Evolutionary conservation across 2,329 filamentous ascomycete genomes (phyloP).

Genomic region (Clarireedia hainanense): DNA sequence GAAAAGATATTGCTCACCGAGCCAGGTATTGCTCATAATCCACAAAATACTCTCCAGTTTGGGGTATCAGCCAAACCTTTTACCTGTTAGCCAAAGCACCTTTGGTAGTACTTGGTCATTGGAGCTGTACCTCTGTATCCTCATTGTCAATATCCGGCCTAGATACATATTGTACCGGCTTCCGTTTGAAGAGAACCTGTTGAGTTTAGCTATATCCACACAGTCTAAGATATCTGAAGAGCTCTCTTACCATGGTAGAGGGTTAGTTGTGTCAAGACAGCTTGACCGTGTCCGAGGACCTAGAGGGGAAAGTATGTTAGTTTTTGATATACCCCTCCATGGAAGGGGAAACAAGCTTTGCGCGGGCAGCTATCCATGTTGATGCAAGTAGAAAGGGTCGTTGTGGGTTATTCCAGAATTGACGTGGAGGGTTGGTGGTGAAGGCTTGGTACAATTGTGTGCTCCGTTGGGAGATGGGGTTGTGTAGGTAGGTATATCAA

Average conservation of each 20-base stretch:
- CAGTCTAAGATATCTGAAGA: neutral
- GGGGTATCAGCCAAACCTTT: constrained; percentile 84
- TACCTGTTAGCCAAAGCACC: neutral
- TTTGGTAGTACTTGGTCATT: constrained; percentile 13
- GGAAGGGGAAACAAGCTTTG: constrained; percentile 6
- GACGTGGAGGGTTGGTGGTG: constrained; percentile 9
- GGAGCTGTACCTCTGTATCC: constrained; percentile 62
- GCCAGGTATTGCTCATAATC: constrained; percentile 79
- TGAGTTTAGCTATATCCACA: constrained; percentile 9
- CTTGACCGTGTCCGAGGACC: constrained; percentile 14
- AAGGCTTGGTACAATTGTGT: neutral
- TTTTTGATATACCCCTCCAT: constrained; percentile 16
- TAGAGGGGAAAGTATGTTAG: constrained; percentile 18
- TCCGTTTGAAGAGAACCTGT: constrained; percentile 92
- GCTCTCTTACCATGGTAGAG: constrained; percentile 23
- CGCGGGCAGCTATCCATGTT: constrained; percentile 5
- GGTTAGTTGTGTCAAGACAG: constrained; percentile 11
- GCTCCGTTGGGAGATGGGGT: neutral
- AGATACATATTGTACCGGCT: constrained; percentile 78
- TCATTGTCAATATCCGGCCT: constrained; percentile 69
- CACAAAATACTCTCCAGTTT: constrained; percentile 83
- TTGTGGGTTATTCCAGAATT: constrained; percentile 8
- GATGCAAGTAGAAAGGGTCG: constrained; percentile 4
- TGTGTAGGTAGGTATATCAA: constrained; percentile 11
- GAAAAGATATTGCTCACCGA: constrained; percentile 52